Conservation (phyloP, 257 asterid species). For the Fraxinus anomala region DNA sequence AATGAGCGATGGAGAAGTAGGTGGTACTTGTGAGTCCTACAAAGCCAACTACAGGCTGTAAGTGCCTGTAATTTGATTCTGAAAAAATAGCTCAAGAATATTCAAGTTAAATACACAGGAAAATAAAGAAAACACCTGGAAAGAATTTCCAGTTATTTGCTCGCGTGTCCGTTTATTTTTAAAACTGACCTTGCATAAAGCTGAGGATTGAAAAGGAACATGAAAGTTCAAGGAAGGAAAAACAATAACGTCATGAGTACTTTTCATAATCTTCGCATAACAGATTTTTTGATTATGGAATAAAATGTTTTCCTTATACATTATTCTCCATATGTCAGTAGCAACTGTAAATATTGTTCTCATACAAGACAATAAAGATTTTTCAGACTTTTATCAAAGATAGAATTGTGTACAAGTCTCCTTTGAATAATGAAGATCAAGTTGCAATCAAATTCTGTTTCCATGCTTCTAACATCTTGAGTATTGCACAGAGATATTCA, state of each 20-base stretch:
- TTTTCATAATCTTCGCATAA: neutral
- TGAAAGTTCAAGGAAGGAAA: neutral
- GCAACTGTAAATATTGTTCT: neutral
- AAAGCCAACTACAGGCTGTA: too few relatives aligned
- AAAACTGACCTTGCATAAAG: neutral
- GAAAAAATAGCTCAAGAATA: neutral
- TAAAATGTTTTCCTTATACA: neutral
- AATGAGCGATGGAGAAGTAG: too few relatives aligned
- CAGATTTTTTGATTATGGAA: neutral
- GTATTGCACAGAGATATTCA: too few relatives aligned
- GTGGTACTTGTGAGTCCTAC: too few relatives aligned
- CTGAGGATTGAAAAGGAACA: neutral
- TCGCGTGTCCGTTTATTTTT: neutral
- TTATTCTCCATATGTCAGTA: neutral
- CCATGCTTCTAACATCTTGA: too few relatives aligned
- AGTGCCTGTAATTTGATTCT: neutral
- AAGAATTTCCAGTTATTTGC: neutral
- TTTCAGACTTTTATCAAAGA: neutral
- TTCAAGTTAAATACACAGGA: neutral
- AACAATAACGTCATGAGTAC: neutral
- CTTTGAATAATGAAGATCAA: neutral
- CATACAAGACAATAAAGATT: neutral
- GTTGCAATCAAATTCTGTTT: neutral
- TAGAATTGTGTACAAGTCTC: neutral
- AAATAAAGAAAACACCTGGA: neutral